phyloP scores from a whole-genome alignment of 2,329 filamentous ascomycete species.

The Penicillium verrucosum region DNA sequence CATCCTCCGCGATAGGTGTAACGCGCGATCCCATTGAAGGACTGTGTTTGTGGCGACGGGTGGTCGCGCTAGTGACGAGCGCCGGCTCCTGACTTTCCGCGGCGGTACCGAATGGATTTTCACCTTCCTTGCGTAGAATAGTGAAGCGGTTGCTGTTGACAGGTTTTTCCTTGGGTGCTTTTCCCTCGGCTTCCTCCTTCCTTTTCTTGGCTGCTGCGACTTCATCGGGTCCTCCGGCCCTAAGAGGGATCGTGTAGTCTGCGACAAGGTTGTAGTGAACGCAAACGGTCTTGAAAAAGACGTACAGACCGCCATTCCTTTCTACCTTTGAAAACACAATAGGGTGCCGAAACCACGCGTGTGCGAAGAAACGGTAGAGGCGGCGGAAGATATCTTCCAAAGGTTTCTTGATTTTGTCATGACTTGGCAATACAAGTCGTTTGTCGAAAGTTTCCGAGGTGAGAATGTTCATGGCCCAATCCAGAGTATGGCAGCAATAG shows the following conservation, averaged over 20 bases:
- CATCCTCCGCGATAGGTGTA: constrained; percentile 76
- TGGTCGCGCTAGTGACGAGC: constrained; percentile 63
- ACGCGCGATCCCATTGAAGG: constrained; percentile 76
- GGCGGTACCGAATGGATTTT: constrained; percentile 16
- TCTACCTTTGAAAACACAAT: constrained; percentile 95
- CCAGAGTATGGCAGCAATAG: constrained; percentile 97
- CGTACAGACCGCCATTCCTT: constrained; percentile 83
- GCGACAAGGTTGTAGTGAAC: constrained; percentile 82
- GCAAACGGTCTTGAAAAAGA: constrained; percentile 96
- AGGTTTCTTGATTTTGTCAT: constrained; percentile 51
- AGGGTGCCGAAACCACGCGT: constrained; percentile 97
- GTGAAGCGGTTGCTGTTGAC: constrained; percentile 34
- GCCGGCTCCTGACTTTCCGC: constrained; percentile 43
- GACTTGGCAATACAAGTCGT: not conserved
- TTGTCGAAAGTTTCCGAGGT: constrained; percentile 89
- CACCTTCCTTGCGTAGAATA: constrained; percentile 36
- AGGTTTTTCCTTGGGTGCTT: constrained; percentile 17
- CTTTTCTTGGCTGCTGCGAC: constrained; percentile 18
- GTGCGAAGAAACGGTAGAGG: constrained; percentile 93
- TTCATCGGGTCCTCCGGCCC: constrained; percentile 79
- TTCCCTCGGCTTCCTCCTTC: not conserved
- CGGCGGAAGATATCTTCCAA: constrained; percentile 92
- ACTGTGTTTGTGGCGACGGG: constrained; percentile 77
- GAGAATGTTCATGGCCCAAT: constrained; percentile 93
- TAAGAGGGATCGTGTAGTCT: constrained; percentile 90